Conservation (phyloP, 108 stramenopile genomes). For the Skeletonema potamos region DNA sequence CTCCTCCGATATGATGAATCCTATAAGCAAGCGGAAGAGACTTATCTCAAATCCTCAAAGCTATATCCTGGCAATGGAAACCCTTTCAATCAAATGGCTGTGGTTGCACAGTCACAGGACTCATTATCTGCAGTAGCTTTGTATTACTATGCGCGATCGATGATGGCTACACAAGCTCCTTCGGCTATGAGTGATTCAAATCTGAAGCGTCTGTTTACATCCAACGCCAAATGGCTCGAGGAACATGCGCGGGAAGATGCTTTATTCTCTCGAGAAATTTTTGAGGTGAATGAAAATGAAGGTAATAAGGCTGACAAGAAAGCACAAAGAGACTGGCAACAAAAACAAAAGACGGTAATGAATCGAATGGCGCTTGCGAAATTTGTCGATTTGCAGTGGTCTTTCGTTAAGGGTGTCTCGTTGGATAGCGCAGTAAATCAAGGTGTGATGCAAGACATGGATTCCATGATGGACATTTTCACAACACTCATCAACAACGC, state of each 20-base stretch:
- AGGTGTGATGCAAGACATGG: slow-evolving; percentile 33
- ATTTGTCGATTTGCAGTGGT: slow-evolving; percentile 74
- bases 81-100: slow-evolving; percentile 85
- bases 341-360: slow-evolving; percentile 41
- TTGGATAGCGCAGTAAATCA: slow-evolving; percentile 12
- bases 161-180: slow-evolving; percentile 55
- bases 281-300: background rate
- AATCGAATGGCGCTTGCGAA: slow-evolving; percentile 53
- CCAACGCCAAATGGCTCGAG: slow-evolving; percentile 57
- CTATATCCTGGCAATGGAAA: slow-evolving; percentile 76
- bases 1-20: slow-evolving; percentile 63
- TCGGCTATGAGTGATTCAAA: slow-evolving; percentile 70
- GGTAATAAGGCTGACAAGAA: slow-evolving; percentile 21
- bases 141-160: slow-evolving; percentile 75
- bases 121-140: slow-evolving; percentile 46
- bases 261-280: slow-evolving; percentile 9
- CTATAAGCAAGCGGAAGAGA: slow-evolving; percentile 53
- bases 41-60: slow-evolving; percentile 56
- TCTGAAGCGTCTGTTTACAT: slow-evolving; percentile 57
- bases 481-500: slow-evolving; percentile 36
- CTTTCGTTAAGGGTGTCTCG: slow-evolving; percentile 42
- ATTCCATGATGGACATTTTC: slow-evolving; percentile 27
- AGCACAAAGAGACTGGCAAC: slow-evolving; percentile 33
- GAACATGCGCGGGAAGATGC: slow-evolving; percentile 38
- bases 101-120: slow-evolving; percentile 64